These are phyloP conservation scores for Acanthamoeba castellanii DNA, from an alignment of 208 protist species.

Conservation along the genomic window DNA sequence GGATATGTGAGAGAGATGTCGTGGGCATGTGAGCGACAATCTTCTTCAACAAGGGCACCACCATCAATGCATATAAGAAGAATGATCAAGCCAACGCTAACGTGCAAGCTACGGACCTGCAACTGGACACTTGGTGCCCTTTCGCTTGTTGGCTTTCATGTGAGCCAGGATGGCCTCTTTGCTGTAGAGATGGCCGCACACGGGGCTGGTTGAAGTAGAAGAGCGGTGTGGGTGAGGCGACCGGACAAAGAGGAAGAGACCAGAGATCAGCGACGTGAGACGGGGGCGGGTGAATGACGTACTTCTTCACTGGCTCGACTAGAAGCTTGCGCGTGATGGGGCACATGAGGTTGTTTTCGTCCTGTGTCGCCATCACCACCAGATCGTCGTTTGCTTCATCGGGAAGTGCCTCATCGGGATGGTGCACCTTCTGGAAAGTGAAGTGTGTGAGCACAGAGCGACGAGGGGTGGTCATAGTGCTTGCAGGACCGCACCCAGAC, in stretches of 20 bases:
- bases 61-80: background rate
- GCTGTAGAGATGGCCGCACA: background rate
- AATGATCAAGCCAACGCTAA: background rate
- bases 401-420: conserved; percentile 20
- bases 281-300: background rate
- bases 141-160: background rate
- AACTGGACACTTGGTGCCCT: background rate
- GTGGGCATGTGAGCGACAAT: no score
- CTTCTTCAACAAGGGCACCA: background rate
- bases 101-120: background rate
- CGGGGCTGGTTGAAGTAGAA: background rate
- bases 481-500: background rate
- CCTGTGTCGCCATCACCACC: conserved; percentile 15
- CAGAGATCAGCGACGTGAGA: background rate
- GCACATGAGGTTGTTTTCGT: conserved; percentile 7
- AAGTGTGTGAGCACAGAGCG: background rate
- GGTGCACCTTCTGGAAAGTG: background rate
- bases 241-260: background rate
- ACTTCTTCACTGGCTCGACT: background rate
- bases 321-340: background rate
- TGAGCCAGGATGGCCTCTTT: background rate
- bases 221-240: background rate
- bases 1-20: no score
- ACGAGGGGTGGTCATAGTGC: background rate
- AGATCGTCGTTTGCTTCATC: conserved; percentile 26